These are phyloP conservation scores for Populus trichocarpa DNA, from an alignment of 441 rosid species.

Conservation along the genomic window DNA sequence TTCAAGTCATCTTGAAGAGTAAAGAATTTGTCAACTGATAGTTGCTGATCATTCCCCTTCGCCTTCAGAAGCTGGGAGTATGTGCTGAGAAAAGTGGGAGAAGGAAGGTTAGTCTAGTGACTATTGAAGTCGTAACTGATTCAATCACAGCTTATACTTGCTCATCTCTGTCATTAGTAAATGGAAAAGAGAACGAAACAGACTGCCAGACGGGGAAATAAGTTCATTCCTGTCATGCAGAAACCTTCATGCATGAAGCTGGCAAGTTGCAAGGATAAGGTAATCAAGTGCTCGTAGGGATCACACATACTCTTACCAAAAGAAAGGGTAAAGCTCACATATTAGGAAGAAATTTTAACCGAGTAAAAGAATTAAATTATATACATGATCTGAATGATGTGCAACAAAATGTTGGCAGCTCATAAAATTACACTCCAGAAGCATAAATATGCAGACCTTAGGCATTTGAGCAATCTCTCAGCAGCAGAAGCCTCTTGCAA, in stretches of 20 bases:
- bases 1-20: constrained; percentile 56
- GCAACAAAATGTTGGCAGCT: not conserved
- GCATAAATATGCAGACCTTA: constrained; percentile 38
- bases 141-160: not conserved
- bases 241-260: no score
- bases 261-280: no score
- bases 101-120: not conserved
- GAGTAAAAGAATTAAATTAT: not conserved
- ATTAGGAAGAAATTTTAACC: not conserved
- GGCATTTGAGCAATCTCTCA: constrained; percentile 63
- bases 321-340: not conserved
- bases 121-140: not conserved
- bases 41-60: constrained; percentile 34
- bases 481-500: constrained; percentile 69
- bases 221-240: no score
- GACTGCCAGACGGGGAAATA: no score
- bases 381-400: not conserved
- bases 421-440: not conserved
- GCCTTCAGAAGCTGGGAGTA: constrained; percentile 57
- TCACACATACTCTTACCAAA: not conserved
- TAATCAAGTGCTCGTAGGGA: not conserved
- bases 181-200: no score
- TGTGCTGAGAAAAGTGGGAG: constrained; percentile 28
- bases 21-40: constrained; percentile 46
- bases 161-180: no score